phyloP scores from a whole-genome alignment of 805 yeast species.

The Ogataea corticis region DNA sequence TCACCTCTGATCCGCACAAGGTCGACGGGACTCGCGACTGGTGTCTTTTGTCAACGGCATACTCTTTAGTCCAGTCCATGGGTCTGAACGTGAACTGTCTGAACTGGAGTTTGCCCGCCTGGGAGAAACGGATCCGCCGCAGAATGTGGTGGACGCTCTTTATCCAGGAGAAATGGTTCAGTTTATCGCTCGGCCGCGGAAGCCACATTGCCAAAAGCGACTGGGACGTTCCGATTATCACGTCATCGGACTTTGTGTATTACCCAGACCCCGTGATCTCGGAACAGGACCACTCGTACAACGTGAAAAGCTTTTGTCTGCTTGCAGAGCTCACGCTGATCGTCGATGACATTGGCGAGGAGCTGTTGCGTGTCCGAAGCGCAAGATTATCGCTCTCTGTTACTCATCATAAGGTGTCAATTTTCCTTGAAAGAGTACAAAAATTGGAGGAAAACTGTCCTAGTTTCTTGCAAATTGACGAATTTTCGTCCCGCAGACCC shows the following conservation, averaged over 20 bases:
- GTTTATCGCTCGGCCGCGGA: slow-evolving; percentile 13
- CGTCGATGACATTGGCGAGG: slow-evolving; percentile 12
- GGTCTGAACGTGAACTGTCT: slow-evolving; percentile 17
- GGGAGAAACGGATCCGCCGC: slow-evolving; percentile 20
- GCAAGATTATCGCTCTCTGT: slow-evolving; percentile 4
- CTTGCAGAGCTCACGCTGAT: slow-evolving; percentile 14
- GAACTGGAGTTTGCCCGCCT: slow-evolving; percentile 12
- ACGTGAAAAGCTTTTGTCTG: slow-evolving; percentile 11
- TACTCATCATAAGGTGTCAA: slow-evolving; percentile 3
- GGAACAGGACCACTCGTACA: slow-evolving; percentile 10
- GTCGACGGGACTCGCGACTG: slow-evolving; percentile 13
- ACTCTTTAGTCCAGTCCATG: slow-evolving; percentile 16
- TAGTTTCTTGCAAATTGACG: slow-evolving; percentile 8
- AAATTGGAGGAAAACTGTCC: slow-evolving; percentile 6
- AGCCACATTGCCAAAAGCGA: slow-evolving; percentile 17
- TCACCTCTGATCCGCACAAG: neutral
- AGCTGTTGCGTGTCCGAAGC: slow-evolving; percentile 5
- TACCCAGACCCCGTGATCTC: slow-evolving; percentile 13
- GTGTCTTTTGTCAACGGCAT: slow-evolving; percentile 12
- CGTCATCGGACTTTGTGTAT: slow-evolving; percentile 12
- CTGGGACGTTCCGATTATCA: slow-evolving; percentile 18
- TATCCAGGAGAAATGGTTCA: slow-evolving; percentile 21
- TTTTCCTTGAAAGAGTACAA: slow-evolving; percentile 5
- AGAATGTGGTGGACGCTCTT: slow-evolving; percentile 22
- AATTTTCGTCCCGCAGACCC: neutral